Base-by-base conservation (phyloP, 2,329 filamentous ascomycete genomes). In the Endothia cerciana region DNA sequence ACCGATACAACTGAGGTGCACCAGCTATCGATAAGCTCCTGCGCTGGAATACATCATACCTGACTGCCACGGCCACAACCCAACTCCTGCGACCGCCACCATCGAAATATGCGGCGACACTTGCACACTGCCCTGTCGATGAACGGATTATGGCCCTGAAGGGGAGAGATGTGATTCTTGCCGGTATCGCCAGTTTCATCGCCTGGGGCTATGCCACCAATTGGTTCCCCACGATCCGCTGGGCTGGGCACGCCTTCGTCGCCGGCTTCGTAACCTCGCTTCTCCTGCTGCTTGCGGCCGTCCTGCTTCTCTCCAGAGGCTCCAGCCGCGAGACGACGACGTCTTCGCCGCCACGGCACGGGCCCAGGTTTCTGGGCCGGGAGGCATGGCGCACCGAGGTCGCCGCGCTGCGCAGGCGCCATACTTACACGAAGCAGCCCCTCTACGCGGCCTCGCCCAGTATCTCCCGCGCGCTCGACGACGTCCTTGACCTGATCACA, bases 161-260 rank as follows among this genome's bases (percentile, higher is more conserved):
- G 83, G 87, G 87, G 81, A 88, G 87, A 84, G 85, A 93, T 85
- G 84, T 89, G 77, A 83, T 87, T 76, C 77, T 91, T 78, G 88
- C 88, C 77, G 85, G 84, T 77, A 77, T 90, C 76, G 88, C 85
- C 77, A 85, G 83, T 77, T 92, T 97, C 78, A 82, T 97, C 76
- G 90, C 92, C 76, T 98, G 94, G 94, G 91, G 92, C 69, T 90
- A 94, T 77, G 85, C 90, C 67, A 89, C 92, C 71, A 89, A 91
- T 80, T 96, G 91, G 89, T 83, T 93, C 73, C 93, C 94, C 38
- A 81, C 88, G 67, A 82, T 98, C 71, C 92, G 93, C 77, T 97
- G 91, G 85, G 84, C 92, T 51, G 92, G 91, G 73, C 91, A 97
- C 78, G 92, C 94, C 72, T 93, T 98, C 76, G 81, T 91, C 70